Conservation (phyloP, 2,329 filamentous ascomycete species). For the Apiospora aurea region DNA sequence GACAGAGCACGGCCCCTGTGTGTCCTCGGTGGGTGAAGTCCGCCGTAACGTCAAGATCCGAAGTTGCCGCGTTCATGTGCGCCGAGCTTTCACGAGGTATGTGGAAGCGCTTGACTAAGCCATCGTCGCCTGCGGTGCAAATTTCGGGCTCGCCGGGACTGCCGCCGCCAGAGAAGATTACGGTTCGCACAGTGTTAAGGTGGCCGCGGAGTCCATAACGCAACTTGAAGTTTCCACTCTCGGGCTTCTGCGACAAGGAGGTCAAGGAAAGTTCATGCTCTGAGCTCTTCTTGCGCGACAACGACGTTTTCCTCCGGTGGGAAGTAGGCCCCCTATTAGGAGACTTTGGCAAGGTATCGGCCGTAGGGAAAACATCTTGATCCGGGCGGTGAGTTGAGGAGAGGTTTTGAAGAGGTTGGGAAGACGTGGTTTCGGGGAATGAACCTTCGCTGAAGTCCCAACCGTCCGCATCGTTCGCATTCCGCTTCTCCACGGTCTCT, state of each 20-base stretch:
- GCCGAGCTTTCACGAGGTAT: conserved; percentile 79
- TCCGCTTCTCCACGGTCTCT: conserved; percentile 55
- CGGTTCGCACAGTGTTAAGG: conserved; percentile 89
- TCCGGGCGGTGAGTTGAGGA: conserved; percentile 72
- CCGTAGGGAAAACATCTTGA: conserved; percentile 84
- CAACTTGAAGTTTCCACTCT: conserved; percentile 85
- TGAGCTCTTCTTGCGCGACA: conserved; percentile 72
- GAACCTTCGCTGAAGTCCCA: conserved; percentile 92
- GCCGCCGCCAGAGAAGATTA: conserved; percentile 96
- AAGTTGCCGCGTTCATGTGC: conserved; percentile 60
- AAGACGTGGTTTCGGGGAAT: conserved; percentile 62
- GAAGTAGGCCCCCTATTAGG: conserved; percentile 73
- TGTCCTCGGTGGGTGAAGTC: conserved; percentile 97
- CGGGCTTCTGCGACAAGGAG: conserved; percentile 62
- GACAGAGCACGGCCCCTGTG: conserved; percentile 83
- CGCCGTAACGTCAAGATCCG: conserved; percentile 88
- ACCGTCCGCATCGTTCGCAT: conserved; percentile 68
- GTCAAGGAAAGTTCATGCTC: conserved; percentile 69
- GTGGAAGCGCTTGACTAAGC: conserved; percentile 95
- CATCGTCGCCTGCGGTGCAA: conserved; percentile 94
- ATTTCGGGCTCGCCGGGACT: conserved; percentile 96
- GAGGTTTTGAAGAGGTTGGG: conserved; percentile 53
- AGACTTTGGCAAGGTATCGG: conserved; percentile 82
- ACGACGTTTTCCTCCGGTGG: conserved; percentile 82
- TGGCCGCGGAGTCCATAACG: conserved; percentile 92